A percentile compares a stretch with the other conserved stretches of the same genome.
Evolutionary conservation across 208 protist species (phyloP).

Genomic region (Leishmania braziliensis): DNA sequence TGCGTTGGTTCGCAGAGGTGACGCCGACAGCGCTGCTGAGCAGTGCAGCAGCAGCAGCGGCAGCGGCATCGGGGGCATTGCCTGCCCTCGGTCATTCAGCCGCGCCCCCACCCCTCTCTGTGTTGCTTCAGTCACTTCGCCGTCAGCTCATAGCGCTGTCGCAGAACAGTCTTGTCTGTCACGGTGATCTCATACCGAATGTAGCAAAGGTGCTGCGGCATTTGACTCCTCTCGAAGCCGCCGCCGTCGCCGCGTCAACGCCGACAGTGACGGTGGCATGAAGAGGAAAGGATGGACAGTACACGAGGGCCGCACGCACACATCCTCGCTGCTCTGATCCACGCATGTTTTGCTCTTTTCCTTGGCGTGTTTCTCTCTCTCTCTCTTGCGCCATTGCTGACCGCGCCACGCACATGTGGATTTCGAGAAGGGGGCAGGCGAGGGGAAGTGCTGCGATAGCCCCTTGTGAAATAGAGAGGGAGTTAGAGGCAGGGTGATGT

Average conservation of each 20-base stretch:
- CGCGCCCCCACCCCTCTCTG: conserved; percentile 10
- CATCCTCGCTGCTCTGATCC: background rate
- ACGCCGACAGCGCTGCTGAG: conserved; percentile 19
- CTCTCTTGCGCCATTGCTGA: conserved; percentile 7
- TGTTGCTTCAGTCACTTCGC: conserved; percentile 17
- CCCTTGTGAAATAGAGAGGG: background rate
- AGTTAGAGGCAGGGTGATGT: background rate
- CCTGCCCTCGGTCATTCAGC: background rate
- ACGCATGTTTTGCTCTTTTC: background rate
- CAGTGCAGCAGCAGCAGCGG: background rate
- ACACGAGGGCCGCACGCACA: background rate
- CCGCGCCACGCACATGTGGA: background rate
- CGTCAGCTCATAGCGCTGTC: conserved; percentile 12
- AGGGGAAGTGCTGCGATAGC: background rate
- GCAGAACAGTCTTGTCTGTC: background rate
- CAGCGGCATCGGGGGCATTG: background rate
- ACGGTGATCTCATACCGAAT: background rate
- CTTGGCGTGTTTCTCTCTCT: background rate
- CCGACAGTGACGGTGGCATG: background rate
- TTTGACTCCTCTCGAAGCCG: conserved; percentile 12
- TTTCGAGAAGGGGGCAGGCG: background rate
- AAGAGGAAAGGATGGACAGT: background rate
- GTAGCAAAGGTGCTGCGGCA: conserved; percentile 18
- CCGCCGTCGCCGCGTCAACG: conserved; percentile 1
- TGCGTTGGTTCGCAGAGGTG: conserved; percentile 19